Conservation (phyloP, 1,139 yeast genomes). For the Suhomyces choctaworum region DNA sequence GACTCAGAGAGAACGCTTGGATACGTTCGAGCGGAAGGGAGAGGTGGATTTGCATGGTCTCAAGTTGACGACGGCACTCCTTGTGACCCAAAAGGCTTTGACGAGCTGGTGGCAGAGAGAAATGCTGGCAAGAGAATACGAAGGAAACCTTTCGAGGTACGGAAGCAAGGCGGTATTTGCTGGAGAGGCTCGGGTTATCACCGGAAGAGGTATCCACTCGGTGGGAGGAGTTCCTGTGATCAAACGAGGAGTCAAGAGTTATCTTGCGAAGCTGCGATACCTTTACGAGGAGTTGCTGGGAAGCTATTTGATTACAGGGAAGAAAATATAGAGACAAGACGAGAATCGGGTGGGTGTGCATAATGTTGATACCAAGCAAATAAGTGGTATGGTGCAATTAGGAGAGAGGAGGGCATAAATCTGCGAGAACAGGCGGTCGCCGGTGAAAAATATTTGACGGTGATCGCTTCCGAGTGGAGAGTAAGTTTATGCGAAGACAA, state of each 20-base stretch:
- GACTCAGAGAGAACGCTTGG: slow-evolving; percentile 3
- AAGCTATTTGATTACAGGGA: slow-evolving; percentile 35
- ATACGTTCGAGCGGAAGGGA: slow-evolving; percentile 14
- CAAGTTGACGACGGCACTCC: slow-evolving; percentile 45
- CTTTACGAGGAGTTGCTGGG: slow-evolving; percentile 48
- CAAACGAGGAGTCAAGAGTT: slow-evolving; percentile 36
- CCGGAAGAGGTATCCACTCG: slow-evolving; percentile 69
- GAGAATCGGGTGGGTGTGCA: no score
- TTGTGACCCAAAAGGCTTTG: slow-evolving; percentile 32
- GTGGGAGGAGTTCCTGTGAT: slow-evolving; percentile 50
- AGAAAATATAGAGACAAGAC: no score
- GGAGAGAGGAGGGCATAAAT: no score
- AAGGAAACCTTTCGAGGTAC: slow-evolving; percentile 35
- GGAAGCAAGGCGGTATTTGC: slow-evolving; percentile 35
- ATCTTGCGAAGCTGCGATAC: slow-evolving; percentile 35
- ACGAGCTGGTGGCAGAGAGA: slow-evolving; percentile 59
- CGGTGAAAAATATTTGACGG: no score
- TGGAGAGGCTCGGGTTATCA: slow-evolving; percentile 43
- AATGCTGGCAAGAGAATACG: slow-evolving; percentile 34
- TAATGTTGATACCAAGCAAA: no score
- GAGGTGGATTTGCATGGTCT: slow-evolving; percentile 55
- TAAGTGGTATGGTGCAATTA: no score
- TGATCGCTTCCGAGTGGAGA: no score
- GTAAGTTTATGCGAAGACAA: no score
- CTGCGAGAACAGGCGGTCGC: no score